A percentile compares a stretch with the other conserved stretches of the same genome.
These are phyloP conservation scores for Chaetomium strumarium DNA, from an alignment of 2,329 filamentous ascomycete genomes.

Conservation along the genomic window DNA sequence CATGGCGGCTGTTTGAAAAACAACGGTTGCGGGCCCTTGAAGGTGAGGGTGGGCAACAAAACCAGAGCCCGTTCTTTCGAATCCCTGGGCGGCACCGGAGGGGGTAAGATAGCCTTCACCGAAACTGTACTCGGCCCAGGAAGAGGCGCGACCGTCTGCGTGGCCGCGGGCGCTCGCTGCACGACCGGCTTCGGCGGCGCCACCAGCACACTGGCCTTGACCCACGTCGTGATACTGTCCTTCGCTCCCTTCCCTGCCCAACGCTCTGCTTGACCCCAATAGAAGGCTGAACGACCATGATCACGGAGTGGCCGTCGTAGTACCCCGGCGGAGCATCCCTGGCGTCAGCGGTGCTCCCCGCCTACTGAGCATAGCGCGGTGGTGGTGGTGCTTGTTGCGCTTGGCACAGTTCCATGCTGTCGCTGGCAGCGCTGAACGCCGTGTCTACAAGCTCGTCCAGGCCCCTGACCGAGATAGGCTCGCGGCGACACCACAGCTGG, in stretches of 20 bases:
- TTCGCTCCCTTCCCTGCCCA: neutral
- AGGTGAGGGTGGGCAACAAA: neutral
- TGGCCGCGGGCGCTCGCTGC: neutral
- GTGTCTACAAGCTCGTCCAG: neutral
- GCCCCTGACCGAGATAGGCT: conserved; percentile 1
- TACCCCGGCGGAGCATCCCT: neutral
- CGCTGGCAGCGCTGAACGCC: neutral
- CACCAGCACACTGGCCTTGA: conserved; percentile 7
- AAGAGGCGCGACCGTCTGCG: neutral
- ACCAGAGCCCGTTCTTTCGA: neutral
- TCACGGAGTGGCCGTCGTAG: conserved; percentile 10
- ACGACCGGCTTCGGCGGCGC: neutral
- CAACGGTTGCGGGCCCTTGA: neutral
- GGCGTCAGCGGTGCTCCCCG: too few relatives aligned
- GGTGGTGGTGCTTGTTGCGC: too few relatives aligned
- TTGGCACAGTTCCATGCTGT: conserved; percentile 8
- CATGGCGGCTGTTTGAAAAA: neutral
- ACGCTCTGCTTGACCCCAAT: neutral
- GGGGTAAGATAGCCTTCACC: neutral
- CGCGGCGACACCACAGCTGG: conserved; percentile 14
- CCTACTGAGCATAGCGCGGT: neutral
- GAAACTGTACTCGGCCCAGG: neutral
- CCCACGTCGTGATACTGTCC: conserved; percentile 3
- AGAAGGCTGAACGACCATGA: conserved; percentile 12
- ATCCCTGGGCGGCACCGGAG: neutral